Percentiles rank a stretch among this genome's conserved stretches.
Conservation (phyloP, 2,329 filamentous ascomycete species). For the Cephalotrichum gorgonifer region DNA sequence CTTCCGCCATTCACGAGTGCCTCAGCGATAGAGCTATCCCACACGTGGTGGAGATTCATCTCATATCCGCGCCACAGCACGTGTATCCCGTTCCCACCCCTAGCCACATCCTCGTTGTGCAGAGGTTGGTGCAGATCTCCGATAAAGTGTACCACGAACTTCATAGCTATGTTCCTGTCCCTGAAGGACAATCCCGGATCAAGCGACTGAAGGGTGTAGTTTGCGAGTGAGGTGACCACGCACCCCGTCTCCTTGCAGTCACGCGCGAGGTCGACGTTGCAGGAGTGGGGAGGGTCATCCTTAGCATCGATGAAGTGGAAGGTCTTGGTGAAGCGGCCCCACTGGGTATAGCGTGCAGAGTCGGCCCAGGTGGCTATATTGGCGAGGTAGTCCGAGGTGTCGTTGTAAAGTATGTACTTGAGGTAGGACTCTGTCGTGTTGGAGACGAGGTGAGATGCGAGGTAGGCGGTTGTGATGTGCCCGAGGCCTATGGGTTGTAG, state of each 20-base stretch:
- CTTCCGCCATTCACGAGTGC: constrained; percentile 44
- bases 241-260: constrained; percentile 56
- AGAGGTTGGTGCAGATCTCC: constrained; percentile 62
- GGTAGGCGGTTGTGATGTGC: constrained; percentile 54
- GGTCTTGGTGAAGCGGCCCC: constrained; percentile 48
- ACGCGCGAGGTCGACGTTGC: constrained; percentile 45
- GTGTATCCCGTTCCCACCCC: constrained; percentile 58
- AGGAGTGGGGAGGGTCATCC: constrained; percentile 47
- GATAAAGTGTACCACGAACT: constrained; percentile 59
- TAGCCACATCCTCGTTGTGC: constrained; percentile 51
- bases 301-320: constrained; percentile 64
- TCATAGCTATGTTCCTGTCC: constrained; percentile 48
- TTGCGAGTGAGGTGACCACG: constrained; percentile 48
- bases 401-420: constrained; percentile 43
- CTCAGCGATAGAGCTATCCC: constrained; percentile 62
- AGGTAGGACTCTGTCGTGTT: constrained; percentile 45
- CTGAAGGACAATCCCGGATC: constrained; percentile 31
- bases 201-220: constrained; percentile 47
- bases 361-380: constrained; percentile 59
- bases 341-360: constrained; percentile 53
- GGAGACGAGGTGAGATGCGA: constrained; percentile 50
- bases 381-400: constrained; percentile 48
- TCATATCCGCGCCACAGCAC: constrained; percentile 48
- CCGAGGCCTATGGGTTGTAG: constrained; percentile 37
- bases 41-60: constrained; percentile 62